These are phyloP conservation scores for Solanum aculeatissimum DNA, from an alignment of 305 asterid genomes.

Conservation along the genomic window DNA sequence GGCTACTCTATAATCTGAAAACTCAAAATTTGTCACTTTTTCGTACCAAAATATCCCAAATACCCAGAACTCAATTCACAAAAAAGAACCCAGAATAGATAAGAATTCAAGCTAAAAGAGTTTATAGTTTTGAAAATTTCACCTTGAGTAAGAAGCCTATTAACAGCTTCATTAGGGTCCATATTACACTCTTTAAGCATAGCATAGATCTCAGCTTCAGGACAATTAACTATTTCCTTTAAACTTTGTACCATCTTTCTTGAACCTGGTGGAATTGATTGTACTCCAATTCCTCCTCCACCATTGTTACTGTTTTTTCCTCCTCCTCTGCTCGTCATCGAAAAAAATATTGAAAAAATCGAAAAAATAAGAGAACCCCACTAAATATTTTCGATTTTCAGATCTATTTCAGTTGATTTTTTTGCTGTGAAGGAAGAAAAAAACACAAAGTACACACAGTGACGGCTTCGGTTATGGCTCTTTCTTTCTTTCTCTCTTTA, in stretches of 20 bases:
- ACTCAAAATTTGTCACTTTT: neutral
- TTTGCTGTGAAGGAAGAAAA: neutral
- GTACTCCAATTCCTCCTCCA: conserved; percentile 31
- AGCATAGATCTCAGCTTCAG: conserved; percentile 90
- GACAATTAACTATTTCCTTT: conserved; percentile 73
- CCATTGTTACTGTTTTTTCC: neutral
- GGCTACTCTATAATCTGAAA: neutral
- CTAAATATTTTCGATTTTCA: neutral
- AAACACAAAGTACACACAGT: neutral
- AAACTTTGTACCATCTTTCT: conserved; percentile 74
- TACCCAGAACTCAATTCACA: neutral
- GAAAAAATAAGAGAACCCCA: neutral
- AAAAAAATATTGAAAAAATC: neutral
- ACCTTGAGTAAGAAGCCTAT: conserved; percentile 91
- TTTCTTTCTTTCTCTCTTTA: neutral
- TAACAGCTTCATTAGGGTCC: conserved; percentile 97
- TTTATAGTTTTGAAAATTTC: neutral
- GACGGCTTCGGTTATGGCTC: neutral
- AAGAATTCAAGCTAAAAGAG: neutral
- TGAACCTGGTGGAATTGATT: conserved; percentile 41
- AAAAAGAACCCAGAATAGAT: neutral
- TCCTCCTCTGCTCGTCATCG: neutral
- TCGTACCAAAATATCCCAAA: neutral
- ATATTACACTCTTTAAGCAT: conserved; percentile 85
- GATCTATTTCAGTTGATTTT: neutral